Conservation (phyloP, 352 stramenopile genomes). For the Albugo candida region DNA sequence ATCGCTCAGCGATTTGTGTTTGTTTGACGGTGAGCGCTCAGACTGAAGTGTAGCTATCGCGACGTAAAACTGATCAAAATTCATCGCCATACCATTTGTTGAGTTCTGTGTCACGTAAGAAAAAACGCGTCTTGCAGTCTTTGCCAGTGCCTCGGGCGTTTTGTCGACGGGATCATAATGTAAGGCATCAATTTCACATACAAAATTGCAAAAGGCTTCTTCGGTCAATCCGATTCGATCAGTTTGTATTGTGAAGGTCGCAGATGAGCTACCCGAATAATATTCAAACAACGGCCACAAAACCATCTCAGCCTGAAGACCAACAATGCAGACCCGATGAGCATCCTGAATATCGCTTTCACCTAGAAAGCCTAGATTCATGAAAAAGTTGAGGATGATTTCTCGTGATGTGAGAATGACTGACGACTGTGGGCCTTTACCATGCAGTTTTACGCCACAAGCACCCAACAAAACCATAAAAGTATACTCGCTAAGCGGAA, state of each 20-base stretch:
- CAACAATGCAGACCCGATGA: conserved; percentile 34
- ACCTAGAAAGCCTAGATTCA: conserved; percentile 25
- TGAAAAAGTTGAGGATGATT: conserved; percentile 46
- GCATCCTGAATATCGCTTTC: conserved; percentile 22
- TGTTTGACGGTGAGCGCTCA: conserved; percentile 13
- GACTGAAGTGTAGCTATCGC: conserved; percentile 35
- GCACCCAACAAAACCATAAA: conserved; percentile 41
- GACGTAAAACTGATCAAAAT: conserved; percentile 54
- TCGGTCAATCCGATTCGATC: conserved; percentile 27
- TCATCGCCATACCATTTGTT: conserved; percentile 12
- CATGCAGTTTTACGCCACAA: conserved; percentile 38
- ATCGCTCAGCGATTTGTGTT: conserved; percentile 27
- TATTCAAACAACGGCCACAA: conserved; percentile 72
- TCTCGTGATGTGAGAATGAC: conserved; percentile 30
- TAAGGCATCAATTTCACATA: conserved; percentile 26
- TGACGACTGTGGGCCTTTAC: conserved; percentile 3
- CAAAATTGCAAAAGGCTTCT: conserved; percentile 32
- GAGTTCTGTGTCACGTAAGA: conserved; percentile 13
- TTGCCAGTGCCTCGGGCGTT: conserved; percentile 6
- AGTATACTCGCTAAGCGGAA: conserved; percentile 17
- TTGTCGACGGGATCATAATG: not conserved
- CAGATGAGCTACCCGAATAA: conserved; percentile 16
- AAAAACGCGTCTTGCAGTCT: conserved; percentile 20
- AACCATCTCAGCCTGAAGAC: conserved; percentile 40
- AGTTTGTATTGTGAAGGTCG: conserved; percentile 3